These are phyloP conservation scores for Phycomyces nitens DNA, from an alignment of 192 early-diverging fungal genomes.

Conservation along the genomic window DNA sequence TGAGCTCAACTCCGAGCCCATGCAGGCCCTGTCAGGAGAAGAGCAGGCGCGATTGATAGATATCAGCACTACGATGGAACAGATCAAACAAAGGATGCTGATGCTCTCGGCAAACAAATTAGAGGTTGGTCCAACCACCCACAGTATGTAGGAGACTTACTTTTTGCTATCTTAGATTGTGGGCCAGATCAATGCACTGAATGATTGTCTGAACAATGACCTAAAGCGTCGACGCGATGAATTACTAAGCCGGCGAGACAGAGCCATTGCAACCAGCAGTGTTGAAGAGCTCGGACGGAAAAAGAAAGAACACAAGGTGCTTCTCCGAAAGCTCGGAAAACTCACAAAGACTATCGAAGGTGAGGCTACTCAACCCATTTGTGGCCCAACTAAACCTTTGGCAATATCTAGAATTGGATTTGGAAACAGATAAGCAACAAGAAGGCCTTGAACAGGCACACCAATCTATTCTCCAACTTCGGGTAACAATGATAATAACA, in stretches of 20 bases:
- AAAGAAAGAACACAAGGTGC: conserved; percentile 26
- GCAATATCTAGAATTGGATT: conserved; percentile 22
- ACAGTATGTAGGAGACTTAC: too few species aligned
- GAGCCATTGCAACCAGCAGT: conserved; percentile 42
- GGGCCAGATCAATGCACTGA: conserved; percentile 63
- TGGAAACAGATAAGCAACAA: conserved; percentile 10
- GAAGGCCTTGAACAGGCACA: background rate
- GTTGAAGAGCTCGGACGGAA: conserved; percentile 33
- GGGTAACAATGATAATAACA: background rate
- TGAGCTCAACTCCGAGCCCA: conserved; percentile 61
- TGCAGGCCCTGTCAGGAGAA: conserved; percentile 46
- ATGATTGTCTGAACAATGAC: conserved; percentile 69
- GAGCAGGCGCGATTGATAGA: conserved; percentile 52
- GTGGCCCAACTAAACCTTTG: background rate
- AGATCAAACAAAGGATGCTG: conserved; percentile 52
- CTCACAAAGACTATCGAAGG: conserved; percentile 36
- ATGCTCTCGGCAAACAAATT: conserved; percentile 50
- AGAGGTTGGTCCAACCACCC: conserved; percentile 35
- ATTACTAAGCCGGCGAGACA: conserved; percentile 59
- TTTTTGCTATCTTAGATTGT: conserved; percentile 55
- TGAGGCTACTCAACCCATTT: conserved; percentile 1
- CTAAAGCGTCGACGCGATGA: conserved; percentile 67
- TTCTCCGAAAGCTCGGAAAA: conserved; percentile 32
- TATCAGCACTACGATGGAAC: conserved; percentile 49
- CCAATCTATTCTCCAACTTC: background rate